These are phyloP conservation scores for Kluyveromyces dobzhanskii DNA, from an alignment of 805 yeast species.

Conservation along the genomic window DNA sequence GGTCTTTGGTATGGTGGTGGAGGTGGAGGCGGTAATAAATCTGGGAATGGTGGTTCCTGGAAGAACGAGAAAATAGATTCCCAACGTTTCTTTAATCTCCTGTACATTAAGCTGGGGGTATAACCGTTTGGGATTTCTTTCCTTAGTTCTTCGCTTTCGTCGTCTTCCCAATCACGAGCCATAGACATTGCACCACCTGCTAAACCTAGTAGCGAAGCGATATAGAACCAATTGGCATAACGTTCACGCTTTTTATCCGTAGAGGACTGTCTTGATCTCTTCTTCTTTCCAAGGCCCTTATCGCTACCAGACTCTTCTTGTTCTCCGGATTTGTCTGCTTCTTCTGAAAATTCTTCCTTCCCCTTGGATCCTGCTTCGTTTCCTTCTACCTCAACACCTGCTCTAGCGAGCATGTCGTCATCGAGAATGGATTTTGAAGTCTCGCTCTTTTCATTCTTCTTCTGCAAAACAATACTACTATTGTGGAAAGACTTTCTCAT, in stretches of 20 bases:
- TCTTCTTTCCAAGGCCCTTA: constrained; percentile 22
- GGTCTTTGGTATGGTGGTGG: constrained; percentile 92
- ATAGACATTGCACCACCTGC: constrained; percentile 55
- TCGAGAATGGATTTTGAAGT: constrained; percentile 50
- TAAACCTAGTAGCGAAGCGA: constrained; percentile 40
- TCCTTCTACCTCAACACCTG: constrained; percentile 63
- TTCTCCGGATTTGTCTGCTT: constrained; percentile 11
- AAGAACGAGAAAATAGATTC: constrained; percentile 71
- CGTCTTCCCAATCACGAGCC: constrained; percentile 80
- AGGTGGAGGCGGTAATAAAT: constrained; percentile 84
- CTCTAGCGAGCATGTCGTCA: constrained; percentile 74
- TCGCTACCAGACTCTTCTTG: constrained; percentile 11
- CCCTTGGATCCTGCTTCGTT: constrained; percentile 9
- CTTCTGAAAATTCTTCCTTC: constrained; percentile 8
- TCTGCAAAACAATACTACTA: constrained; percentile 4
- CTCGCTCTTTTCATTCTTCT: constrained; percentile 12
- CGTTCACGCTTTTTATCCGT: constrained; percentile 77
- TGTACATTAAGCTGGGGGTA: constrained; percentile 54
- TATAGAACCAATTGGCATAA: constrained; percentile 66
- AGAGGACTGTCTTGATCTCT: constrained; percentile 57
- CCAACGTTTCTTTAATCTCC: constrained; percentile 63
- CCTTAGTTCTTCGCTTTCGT: constrained; percentile 54
- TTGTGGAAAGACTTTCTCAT: constrained; percentile 1
- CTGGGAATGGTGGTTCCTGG: constrained; percentile 89
- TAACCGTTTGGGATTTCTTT: constrained; percentile 57